Evolutionary conservation across 371 early-diverging fungal species (phyloP), one percentile per base, ranked within the genome.

Genomic region (Saksenaea vasiformis): DNA sequence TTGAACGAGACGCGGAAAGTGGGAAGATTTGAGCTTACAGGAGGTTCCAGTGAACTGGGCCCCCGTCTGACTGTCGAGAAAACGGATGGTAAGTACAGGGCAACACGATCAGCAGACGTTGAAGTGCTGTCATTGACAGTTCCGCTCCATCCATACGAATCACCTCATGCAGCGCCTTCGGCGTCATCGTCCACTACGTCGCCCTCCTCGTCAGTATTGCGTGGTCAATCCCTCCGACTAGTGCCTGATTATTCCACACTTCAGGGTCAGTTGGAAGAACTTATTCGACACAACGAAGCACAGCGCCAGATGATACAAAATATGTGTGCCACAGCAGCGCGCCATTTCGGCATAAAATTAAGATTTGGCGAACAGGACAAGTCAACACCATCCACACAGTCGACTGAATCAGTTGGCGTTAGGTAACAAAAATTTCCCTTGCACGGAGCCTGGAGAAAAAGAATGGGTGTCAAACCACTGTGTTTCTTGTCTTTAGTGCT

Each of bases 301-400:
- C 79, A 78, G 61, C 67, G 61, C 19, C 71, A 71, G 8, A n/a
- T 73, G 10, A 41, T 78, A 13, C 59, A 51, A 35, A 73, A 75
- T 11, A 35, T 77, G 15, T 68, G 64, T 26, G 53, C n/a, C 22
- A 19, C 51, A 1, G 2, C 22, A 10, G 22, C 19, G n/a, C 24
- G n/a, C 51, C n/a, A 47, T 2, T 10, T 47, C 5, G 24, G 10
- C 22, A 10, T 22, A 8, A 47, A 47, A 24, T 22, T 19, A 47
- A 47, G 11, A 22, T 22, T 22, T 22, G n/a, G 19, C 24, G 10
- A 22, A 1, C 9, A 47, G 0, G 9, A 39, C 11, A 39, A 22
- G 22, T 19, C 27, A 22, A 22, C 22, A 22, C 51, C 51, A 10
- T 47, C 51, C 22, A 11, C 27, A 47, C 51, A 22, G 17, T 47